Evolutionary conservation across 2,329 filamentous ascomycete species (phyloP).

Genomic region (Rutstroemia sp.): DNA sequence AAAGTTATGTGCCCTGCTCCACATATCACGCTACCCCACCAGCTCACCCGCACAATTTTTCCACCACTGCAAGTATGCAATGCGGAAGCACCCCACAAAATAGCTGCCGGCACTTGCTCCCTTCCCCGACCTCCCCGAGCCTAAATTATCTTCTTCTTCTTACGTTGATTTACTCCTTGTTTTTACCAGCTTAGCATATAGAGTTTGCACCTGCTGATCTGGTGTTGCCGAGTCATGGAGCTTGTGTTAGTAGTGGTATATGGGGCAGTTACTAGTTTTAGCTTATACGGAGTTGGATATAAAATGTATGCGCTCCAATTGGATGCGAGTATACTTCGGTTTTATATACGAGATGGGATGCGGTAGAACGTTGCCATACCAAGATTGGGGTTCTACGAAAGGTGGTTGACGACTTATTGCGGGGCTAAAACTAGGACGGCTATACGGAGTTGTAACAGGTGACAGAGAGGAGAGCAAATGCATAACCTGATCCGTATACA

Average conservation of each 20-base stretch:
- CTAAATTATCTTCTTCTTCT: background rate
- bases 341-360: background rate
- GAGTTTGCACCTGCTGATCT: background rate
- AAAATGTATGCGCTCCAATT: constrained; percentile 4
- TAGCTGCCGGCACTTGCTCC: background rate
- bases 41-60: background rate
- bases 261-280: too few species aligned
- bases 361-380: background rate
- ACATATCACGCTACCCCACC: background rate
- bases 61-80: background rate
- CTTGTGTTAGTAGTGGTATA: background rate
- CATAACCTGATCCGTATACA: too few species aligned
- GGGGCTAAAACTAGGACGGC: too few species aligned
- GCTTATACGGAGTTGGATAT: background rate
- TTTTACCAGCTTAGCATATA: background rate
- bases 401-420: too few species aligned
- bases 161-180: background rate
- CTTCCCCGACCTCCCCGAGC: background rate
- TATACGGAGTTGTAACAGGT: too few species aligned
- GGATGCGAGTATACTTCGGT: background rate
- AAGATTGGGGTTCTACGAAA: too few species aligned
- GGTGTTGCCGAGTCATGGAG: background rate
- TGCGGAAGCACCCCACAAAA: background rate
- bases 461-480: too few species aligned
- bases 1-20: background rate